Conservation (phyloP, 2,329 filamentous ascomycete genomes). For the Berkeleyomyces basicola region DNA sequence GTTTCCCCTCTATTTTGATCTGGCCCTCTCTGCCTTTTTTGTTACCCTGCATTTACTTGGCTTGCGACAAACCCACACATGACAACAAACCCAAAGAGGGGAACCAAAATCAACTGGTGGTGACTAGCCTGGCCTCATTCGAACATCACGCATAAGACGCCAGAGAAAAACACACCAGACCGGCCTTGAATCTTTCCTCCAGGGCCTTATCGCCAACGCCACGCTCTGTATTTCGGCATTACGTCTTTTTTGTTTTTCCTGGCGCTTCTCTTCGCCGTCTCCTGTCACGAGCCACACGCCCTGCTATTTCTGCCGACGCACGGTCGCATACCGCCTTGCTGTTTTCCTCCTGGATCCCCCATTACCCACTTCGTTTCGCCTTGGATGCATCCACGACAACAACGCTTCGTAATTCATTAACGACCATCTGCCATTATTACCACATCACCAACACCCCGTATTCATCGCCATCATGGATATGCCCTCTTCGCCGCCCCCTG, state of each 20-base stretch:
- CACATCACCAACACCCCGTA: background rate
- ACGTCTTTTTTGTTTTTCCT: background rate
- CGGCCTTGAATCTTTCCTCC: background rate
- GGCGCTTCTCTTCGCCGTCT: background rate
- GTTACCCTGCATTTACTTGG: background rate
- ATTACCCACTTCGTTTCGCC: background rate
- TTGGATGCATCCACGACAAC: conserved; percentile 1
- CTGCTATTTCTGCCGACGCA: conserved; percentile 2
- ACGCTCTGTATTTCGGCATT: background rate
- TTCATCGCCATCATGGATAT: conserved; percentile 35
- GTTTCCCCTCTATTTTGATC: background rate
- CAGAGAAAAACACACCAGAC: background rate
- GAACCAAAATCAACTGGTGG: background rate
- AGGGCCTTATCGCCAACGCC: background rate
- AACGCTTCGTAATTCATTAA: background rate
- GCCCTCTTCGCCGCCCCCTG: conserved; percentile 44
- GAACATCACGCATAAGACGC: background rate
- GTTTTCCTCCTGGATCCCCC: background rate
- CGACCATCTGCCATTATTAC: background rate
- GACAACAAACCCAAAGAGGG: background rate
- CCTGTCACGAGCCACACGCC: background rate
- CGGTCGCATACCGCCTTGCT: conserved; percentile 11
- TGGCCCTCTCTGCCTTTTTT: background rate
- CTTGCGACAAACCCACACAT: conserved; percentile 1
- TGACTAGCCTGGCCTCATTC: background rate